Evolutionary conservation across 1,284 basidiomycete species (phyloP).

Genomic region (Cryptococcus hybrid): DNA sequence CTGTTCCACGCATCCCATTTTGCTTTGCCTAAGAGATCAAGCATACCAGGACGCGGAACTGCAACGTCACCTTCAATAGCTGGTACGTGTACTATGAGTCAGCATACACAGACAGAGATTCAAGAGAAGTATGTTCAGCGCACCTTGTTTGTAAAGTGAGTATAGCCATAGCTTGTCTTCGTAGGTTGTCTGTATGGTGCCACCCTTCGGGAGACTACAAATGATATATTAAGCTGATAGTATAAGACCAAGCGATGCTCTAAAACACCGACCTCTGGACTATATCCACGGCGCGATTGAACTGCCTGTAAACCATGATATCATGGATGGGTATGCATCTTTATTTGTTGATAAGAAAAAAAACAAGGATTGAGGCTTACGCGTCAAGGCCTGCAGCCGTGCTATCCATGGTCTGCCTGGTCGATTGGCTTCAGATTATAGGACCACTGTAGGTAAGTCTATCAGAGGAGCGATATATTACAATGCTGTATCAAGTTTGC

Average conservation of each 20-base stretch:
- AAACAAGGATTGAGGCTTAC: too few species aligned
- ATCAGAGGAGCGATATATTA: too few species aligned
- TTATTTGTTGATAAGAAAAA: too few species aligned
- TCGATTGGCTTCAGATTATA: too few species aligned
- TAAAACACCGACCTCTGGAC: constrained; percentile 59
- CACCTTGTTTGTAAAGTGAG: constrained; percentile 92
- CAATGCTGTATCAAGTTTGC: too few species aligned
- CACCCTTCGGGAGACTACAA: constrained; percentile 74
- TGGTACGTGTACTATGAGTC: constrained; percentile 4
- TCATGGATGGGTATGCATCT: too few species aligned
- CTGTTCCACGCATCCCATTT: constrained; percentile 98
- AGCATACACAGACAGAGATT: not conserved
- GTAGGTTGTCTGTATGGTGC: constrained; percentile 94
- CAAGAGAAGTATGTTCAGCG: constrained; percentile 6
- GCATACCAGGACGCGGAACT: constrained; percentile 38
- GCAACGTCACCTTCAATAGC: constrained; percentile 46
- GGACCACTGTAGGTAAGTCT: too few species aligned
- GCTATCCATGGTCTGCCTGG: too few species aligned
- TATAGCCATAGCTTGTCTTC: constrained; percentile 96
- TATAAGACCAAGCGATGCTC: not conserved
- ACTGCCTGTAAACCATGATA: constrained; percentile 51
- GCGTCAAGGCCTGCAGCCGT: too few species aligned
- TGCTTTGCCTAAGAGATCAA: constrained; percentile 82
- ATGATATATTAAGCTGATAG: too few species aligned
- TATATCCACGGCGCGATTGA: constrained; percentile 91